Base-by-base conservation (phyloP, 441 rosid species). In the Pelargonium australe region DNA sequence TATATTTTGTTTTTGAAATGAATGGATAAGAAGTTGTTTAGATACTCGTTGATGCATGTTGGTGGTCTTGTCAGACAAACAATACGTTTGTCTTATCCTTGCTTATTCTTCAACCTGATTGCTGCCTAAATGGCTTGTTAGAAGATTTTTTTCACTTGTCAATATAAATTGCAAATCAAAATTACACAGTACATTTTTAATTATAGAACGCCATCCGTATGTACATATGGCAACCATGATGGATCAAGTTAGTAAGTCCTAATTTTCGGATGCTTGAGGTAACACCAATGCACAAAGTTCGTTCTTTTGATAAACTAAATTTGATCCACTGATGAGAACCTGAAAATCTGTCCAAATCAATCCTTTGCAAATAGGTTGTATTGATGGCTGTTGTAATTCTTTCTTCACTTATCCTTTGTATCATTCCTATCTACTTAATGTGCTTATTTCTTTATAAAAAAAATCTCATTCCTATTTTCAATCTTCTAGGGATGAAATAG, bases 401-500 rank as follows among this genome's bases (percentile, higher is more conserved):
- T 17, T 57, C 62, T 57, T 25, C 12, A 57, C 2, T 19, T 57
- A 7, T 2, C 19, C 7, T 57, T 17, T 7, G 28, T 57, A 19
- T 19, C 2, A 8, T 57, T 17, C 19, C 8, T 57, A 19, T 19
- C 62, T 57, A 11, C 62, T 57, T 17, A 4, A 57, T 17, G 62
- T 7, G 9, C 25, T 16, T 11, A 43, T 55, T 6, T 58, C 25
- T 7, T 17, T 13, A 65, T n/a, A 20, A 20, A 20, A 20, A 20
- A 20, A 20, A 20, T n/a, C 69, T 45, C 55, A 14, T 67, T 70
- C 20, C 11, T 68, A 14, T 58, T 63, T 14, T 61, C 7, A 70
- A 37, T 8, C 68, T 70, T 75, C 17, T 75, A 95, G 97, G 78
- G 97, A 95, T 73, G 99, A 95, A 77, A 91, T 91, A 79, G 89